A percentile compares a stretch with the other conserved stretches of the same genome.
phyloP scores from a whole-genome alignment of 2,329 filamentous ascomycete species.

The Mollisia scopiformis region DNA sequence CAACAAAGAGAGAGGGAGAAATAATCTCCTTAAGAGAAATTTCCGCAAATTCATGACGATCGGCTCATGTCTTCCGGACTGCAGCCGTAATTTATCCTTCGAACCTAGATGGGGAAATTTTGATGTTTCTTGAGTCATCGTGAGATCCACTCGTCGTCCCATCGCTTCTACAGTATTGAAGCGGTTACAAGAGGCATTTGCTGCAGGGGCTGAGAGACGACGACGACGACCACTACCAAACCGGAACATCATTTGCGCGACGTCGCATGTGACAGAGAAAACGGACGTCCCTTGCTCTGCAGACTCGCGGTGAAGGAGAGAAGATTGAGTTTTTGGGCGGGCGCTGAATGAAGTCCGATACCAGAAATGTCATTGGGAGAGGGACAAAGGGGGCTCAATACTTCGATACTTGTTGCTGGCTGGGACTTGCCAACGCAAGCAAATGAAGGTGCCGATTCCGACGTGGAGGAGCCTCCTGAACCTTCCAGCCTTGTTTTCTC shows the following conservation, averaged over 20 bases:
- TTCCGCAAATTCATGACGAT: neutral
- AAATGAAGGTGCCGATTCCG: neutral
- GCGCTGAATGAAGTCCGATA: neutral
- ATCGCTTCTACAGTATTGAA: neutral
- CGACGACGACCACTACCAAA: too few species aligned
- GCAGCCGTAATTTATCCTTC: neutral
- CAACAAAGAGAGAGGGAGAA: neutral
- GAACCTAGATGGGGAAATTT: neutral
- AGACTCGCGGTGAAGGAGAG: constrained; percentile 8
- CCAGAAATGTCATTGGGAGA: neutral
- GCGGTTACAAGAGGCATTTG: neutral
- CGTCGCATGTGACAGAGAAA: neutral
- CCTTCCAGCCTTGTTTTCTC: neutral
- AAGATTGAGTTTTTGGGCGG: neutral
- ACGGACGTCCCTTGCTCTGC: neutral
- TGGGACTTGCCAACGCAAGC: neutral
- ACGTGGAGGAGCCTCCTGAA: neutral
- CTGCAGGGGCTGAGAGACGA: neutral
- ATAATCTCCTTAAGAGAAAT: neutral
- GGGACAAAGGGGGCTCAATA: neutral
- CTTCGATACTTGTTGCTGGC: neutral
- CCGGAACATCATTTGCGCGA: neutral
- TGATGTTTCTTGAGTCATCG: constrained; percentile 3
- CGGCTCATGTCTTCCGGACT: neutral
- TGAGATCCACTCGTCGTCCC: neutral